Evolutionary conservation across 768 basidiomycete species (phyloP).

Genomic region (Mycena rosella): DNA sequence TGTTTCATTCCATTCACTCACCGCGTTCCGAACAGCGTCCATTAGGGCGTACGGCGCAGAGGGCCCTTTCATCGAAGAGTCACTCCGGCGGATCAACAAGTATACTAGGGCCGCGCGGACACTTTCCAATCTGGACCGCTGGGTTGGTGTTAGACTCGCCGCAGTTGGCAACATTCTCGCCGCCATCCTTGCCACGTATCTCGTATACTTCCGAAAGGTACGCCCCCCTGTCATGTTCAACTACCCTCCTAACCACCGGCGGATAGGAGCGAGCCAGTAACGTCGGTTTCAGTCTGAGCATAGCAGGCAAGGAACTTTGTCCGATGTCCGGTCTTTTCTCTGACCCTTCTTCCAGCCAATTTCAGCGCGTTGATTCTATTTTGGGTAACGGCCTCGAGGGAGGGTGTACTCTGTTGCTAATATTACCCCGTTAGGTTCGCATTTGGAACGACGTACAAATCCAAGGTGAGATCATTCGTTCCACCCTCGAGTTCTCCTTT

Average conservation of each 20-base stretch:
- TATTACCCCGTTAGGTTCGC: not conserved
- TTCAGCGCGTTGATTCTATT: constrained; percentile 70
- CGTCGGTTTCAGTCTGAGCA: constrained; percentile 40
- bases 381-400: constrained; percentile 48
- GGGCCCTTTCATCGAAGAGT: no score
- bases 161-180: constrained; percentile 28
- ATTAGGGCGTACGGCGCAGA: constrained; percentile 78
- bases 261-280: constrained; percentile 36
- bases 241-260: constrained; percentile 49
- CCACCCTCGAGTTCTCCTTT: no score
- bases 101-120: no score
- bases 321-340: constrained; percentile 38
- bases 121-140: no score
- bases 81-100: no score
- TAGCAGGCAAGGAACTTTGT: constrained; percentile 55
- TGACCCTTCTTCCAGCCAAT: constrained; percentile 47
- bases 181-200: constrained; percentile 9
- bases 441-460: not conserved
- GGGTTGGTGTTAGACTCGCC: no score
- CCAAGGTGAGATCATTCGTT: not conserved
- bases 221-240: constrained; percentile 39
- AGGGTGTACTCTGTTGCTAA: constrained; percentile 47
- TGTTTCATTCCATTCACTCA: not conserved
- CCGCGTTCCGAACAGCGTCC: constrained; percentile 49
- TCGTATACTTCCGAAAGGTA: not conserved